Percentiles rank a stretch among this genome's conserved stretches.
phyloP scores from a whole-genome alignment of 2,329 filamentous ascomycete genomes.

The Fusarium annulatum region DNA sequence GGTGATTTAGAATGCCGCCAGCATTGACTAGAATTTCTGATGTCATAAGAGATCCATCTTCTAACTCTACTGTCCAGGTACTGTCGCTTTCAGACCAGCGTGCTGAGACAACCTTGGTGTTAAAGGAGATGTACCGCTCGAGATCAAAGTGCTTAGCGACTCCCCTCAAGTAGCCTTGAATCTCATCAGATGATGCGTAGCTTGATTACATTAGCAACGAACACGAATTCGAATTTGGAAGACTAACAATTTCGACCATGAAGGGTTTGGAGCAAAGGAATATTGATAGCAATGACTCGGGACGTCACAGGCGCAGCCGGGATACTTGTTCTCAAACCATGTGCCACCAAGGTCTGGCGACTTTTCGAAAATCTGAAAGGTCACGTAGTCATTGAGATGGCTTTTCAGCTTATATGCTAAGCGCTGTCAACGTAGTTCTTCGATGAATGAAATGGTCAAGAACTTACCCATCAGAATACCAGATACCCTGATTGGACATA shows the following conservation, averaged over 20 bases:
- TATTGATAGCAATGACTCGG: slow-evolving; percentile 64
- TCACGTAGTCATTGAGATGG: slow-evolving; percentile 18
- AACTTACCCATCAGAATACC: not conserved
- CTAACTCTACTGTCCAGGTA: not conserved
- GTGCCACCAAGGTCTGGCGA: slow-evolving; percentile 66
- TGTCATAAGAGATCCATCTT: not conserved
- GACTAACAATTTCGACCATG: slow-evolving; percentile 63
- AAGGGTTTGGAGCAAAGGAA: slow-evolving; percentile 55
- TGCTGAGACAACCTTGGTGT: slow-evolving; percentile 51
- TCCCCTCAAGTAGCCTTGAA: slow-evolving; percentile 67
- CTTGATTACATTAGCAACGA: fast-evolving
- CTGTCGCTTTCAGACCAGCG: slow-evolving; percentile 25
- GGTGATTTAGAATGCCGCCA: slow-evolving; percentile 60
- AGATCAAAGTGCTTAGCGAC: slow-evolving; percentile 57
- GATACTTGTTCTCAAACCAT: slow-evolving; percentile 70
- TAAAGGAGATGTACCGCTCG: slow-evolving; percentile 43
- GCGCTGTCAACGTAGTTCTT: not conserved
- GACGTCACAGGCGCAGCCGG: slow-evolving; percentile 62
- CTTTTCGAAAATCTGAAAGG: slow-evolving; percentile 62
- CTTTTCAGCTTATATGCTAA: slow-evolving; percentile 46
- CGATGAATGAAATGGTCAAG: fast-evolving
- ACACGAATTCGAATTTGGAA: fast-evolving
- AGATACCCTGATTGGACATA: fast-evolving
- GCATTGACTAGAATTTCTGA: slow-evolving; percentile 63
- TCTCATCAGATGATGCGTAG: slow-evolving; percentile 65